A percentile compares a stretch with the other conserved stretches of the same genome.
Evolutionary conservation across 2,329 filamentous ascomycete species (phyloP).

Genomic region (Periconia sp.): DNA sequence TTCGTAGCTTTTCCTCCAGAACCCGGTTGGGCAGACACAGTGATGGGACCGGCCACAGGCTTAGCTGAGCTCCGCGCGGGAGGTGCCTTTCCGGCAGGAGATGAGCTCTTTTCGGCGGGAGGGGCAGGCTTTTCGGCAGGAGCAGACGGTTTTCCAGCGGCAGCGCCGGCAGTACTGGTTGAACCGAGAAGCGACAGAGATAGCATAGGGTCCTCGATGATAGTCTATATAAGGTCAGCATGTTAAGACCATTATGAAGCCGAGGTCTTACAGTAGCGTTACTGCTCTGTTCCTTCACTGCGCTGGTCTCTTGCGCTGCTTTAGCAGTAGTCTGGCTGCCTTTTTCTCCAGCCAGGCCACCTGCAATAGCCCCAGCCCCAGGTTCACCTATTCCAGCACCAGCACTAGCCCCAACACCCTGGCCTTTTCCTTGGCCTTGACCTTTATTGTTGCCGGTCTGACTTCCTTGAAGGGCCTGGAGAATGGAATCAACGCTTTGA

Average conservation of each 20-base stretch:
- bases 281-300: slow-evolving; percentile 2
- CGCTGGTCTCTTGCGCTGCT: slow-evolving; percentile 8
- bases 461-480: slow-evolving; percentile 14
- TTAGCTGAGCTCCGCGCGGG: neutral
- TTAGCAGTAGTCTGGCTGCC: neutral
- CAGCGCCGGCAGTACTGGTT: neutral
- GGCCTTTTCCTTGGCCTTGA: slow-evolving; percentile 5
- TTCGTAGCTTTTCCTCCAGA: slow-evolving; percentile 3
- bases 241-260: neutral
- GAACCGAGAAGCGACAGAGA: neutral
- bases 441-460: slow-evolving; percentile 8
- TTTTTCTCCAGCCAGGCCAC: slow-evolving; percentile 11
- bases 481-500: slow-evolving; percentile 12
- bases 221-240: neutral
- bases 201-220: neutral
- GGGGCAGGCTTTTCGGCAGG: neutral
- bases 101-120: neutral
- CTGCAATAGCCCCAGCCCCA: slow-evolving; percentile 12
- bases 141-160: neutral
- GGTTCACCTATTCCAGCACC: no score
- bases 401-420: slow-evolving; percentile 5
- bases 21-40: slow-evolving; percentile 1
- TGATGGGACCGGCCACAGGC: slow-evolving; percentile 3
- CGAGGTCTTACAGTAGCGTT: slow-evolving; percentile 17
- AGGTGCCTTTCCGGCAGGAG: neutral